These are phyloP conservation scores for Cucurbita pepo DNA, from an alignment of 306 rosid species.

Conservation along the genomic window DNA sequence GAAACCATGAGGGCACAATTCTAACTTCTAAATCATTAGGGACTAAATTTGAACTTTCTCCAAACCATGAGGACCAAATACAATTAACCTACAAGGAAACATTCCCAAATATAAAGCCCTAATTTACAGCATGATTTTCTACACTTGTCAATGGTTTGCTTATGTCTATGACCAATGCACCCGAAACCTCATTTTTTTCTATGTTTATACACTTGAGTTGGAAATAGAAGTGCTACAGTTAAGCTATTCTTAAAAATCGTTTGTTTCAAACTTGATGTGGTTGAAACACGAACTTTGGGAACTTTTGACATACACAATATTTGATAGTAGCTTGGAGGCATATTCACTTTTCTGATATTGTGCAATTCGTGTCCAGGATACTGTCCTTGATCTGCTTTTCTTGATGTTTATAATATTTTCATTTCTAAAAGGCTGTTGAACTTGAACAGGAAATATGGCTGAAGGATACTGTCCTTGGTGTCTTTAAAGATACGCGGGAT, in stretches of 20 bases:
- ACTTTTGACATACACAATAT: background rate
- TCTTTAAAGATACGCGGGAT: constrained; percentile 63
- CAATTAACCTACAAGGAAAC: too few relatives aligned
- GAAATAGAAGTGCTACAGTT: background rate
- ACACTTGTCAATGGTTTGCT: background rate
- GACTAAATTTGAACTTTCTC: too few relatives aligned
- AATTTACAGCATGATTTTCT: too few relatives aligned
- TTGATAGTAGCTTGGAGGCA: background rate
- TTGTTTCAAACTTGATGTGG: background rate
- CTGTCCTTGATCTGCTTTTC: constrained; percentile 13
- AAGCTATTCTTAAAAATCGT: too few relatives aligned
- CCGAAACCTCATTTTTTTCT: background rate
- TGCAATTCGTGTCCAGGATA: background rate
- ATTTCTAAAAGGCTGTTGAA: constrained; percentile 35
- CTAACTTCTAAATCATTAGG: too few relatives aligned
- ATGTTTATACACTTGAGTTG: background rate
- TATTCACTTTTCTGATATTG: constrained; percentile 3
- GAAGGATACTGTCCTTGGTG: constrained; percentile 63
- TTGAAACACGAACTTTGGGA: background rate
- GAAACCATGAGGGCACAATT: too few relatives aligned
- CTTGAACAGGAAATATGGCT: constrained; percentile 85
- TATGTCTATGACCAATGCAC: background rate
- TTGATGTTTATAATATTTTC: constrained; percentile 25
- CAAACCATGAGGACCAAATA: too few relatives aligned
- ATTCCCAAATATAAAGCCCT: too few relatives aligned